Percentiles rank a stretch among this genome's conserved stretches.
phyloP scores from a whole-genome alignment of 225 moss, liverwort and hornwort species.

The Asterella californica region DNA sequence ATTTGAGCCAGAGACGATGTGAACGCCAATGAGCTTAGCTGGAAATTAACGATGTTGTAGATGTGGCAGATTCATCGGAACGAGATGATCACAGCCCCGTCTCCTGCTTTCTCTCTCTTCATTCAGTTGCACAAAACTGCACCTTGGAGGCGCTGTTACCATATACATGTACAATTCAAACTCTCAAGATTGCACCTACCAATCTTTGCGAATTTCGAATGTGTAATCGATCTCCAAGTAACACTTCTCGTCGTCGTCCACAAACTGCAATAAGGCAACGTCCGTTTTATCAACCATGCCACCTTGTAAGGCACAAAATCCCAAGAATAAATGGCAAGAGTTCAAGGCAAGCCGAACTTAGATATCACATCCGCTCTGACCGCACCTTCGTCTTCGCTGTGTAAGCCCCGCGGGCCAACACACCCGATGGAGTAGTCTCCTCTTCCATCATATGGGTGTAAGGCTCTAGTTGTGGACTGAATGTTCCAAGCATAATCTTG shows the following conservation, averaged over 20 bases:
- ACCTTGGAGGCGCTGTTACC: neutral
- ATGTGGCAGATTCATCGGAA: neutral
- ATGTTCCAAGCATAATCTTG: constrained; percentile 50
- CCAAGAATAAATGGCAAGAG: neutral
- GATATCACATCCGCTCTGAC: neutral
- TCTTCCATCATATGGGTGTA: constrained; percentile 45
- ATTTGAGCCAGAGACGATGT: neutral
- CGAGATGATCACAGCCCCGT: neutral
- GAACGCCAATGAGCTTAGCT: neutral
- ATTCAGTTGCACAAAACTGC: constrained; percentile 1
- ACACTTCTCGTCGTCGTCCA: constrained; percentile 47
- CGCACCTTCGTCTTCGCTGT: constrained; percentile 48
- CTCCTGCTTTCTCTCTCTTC: neutral
- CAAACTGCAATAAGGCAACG: constrained; percentile 36
- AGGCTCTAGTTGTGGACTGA: constrained; percentile 44
- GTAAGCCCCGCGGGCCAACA: constrained; percentile 46
- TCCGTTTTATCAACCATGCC: neutral
- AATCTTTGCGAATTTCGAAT: constrained; percentile 51
- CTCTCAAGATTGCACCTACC: constrained; percentile 32
- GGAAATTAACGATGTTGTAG: neutral
- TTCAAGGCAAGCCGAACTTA: too few relatives aligned
- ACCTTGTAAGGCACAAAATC: neutral
- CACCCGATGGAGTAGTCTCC: constrained; percentile 46
- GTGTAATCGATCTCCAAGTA: constrained; percentile 51
- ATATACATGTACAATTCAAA: constrained; percentile 3